Base-by-base conservation (phyloP, 2,329 filamentous ascomycete genomes). In the Akanthomyces dipterigenus region DNA sequence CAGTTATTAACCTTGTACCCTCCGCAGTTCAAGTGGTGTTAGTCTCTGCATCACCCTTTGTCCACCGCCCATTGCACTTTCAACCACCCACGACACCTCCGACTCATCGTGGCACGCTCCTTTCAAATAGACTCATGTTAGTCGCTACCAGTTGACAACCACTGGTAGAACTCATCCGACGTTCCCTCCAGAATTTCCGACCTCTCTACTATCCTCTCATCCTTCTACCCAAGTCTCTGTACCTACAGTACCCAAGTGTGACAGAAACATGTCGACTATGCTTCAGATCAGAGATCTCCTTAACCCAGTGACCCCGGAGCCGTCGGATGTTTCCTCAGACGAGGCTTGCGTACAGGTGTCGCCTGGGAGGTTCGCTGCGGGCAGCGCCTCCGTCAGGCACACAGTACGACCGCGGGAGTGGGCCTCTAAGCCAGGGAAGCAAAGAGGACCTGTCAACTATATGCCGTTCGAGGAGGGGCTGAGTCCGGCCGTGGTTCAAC, bases 381-480 rank as follows among this genome's bases (percentile, higher is more conserved):
- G 56, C 12, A 31, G 36, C 46, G 36, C 36, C 42, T 34, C 46
- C 5, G 36, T 24, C 18, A 59, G 45, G 40, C 56, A 59, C 46
- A 18, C 43, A 36, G 55, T 34, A n/a, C 55, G 55, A 5, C 24
- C 56, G 18, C 56, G 56, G 31, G 56, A 59, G 24, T 59, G 56
- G 56, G 22, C 46, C 46, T 59, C 56, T 2, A 59, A 59, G 26
- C 36, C 36, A 48, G 36, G 18, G 2, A 85, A 82, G 65, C 78
- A 84, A 36, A 85, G 86, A 64, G 90, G 89, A 3, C 76, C 82
- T 31, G 79, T 96, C 66, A 88, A 88, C 70, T 96, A 88, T 70
- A 82, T 82, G 20, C 90, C 93, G 0, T 88, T 85, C 70, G 90
- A 96, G 70, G 77, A 81, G 51, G 56, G 46, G 7, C 73, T 88